Percentiles rank a stretch among this genome's conserved stretches.
phyloP scores from a whole-genome alignment of 257 asterid species.

The Nicotiana undulata region DNA sequence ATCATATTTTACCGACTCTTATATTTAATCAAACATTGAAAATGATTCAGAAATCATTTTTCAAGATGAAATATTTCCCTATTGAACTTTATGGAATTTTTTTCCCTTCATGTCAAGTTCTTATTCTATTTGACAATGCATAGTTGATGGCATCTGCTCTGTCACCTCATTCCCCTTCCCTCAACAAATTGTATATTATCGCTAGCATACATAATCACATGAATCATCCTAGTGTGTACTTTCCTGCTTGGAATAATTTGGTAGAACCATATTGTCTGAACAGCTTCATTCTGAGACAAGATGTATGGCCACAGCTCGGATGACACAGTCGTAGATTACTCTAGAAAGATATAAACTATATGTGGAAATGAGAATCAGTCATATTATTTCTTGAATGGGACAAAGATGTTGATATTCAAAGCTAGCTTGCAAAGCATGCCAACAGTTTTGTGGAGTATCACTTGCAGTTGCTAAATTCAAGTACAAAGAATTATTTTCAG shows the following conservation, averaged over 20 bases:
- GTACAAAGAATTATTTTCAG: neutral
- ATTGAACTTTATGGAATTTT: neutral
- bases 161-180: neutral
- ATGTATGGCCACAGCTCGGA: neutral
- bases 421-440: neutral
- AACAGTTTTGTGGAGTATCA: neutral
- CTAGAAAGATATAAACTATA: neutral
- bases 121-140: neutral
- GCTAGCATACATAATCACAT: neutral
- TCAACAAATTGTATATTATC: neutral
- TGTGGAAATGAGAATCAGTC: neutral
- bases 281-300: neutral
- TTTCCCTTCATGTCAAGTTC: neutral
- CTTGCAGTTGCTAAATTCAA: neutral
- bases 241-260: neutral
- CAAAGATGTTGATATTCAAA: neutral
- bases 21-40: neutral
- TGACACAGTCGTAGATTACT: neutral
- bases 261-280: neutral
- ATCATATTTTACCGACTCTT: neutral
- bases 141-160: neutral
- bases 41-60: neutral
- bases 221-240: neutral
- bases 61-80: neutral
- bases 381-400: neutral